phyloP scores from a whole-genome alignment of 2,329 filamentous ascomycete genomes.

The Trichoderma asperellum region DNA sequence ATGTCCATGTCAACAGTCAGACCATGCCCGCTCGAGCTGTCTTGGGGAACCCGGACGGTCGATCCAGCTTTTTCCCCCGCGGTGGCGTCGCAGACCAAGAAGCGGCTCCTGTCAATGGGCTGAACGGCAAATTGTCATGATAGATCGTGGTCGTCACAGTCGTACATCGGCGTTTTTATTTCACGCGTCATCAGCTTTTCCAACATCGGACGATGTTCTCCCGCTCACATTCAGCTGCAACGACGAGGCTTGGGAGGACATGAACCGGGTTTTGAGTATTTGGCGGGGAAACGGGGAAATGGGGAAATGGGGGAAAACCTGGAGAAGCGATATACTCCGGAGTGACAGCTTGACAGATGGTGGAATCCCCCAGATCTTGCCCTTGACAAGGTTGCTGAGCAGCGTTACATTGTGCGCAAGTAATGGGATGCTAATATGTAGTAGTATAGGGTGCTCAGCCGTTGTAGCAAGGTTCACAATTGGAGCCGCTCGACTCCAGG shows the following conservation, averaged over 20 bases:
- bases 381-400: not conserved
- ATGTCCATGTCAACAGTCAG: not conserved
- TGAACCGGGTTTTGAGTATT: constrained; percentile 15
- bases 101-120: constrained; percentile 6
- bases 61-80: constrained; percentile 14
- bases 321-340: constrained; percentile 26
- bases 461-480: constrained; percentile 6
- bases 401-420: constrained; percentile 2
- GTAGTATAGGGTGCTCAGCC: not conserved
- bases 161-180: constrained; percentile 19
- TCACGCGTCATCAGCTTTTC: constrained; percentile 4
- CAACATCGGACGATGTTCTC: constrained; percentile 8
- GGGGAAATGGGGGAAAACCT: constrained; percentile 25
- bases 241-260: constrained; percentile 3
- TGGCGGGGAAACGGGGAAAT: constrained; percentile 28
- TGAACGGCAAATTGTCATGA: constrained; percentile 23
- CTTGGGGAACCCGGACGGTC: constrained; percentile 8
- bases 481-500: constrained; percentile 8
- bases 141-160: constrained; percentile 5
- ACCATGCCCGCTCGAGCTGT: not conserved
- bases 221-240: not conserved
- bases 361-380: constrained; percentile 13
- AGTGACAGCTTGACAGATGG: constrained; percentile 23
- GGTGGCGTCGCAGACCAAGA: constrained; percentile 14
- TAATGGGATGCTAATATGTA: not conserved